Evolutionary conservation across 2,329 filamentous ascomycete species (phyloP).

Genomic region (Emmonsiellopsis sp.): DNA sequence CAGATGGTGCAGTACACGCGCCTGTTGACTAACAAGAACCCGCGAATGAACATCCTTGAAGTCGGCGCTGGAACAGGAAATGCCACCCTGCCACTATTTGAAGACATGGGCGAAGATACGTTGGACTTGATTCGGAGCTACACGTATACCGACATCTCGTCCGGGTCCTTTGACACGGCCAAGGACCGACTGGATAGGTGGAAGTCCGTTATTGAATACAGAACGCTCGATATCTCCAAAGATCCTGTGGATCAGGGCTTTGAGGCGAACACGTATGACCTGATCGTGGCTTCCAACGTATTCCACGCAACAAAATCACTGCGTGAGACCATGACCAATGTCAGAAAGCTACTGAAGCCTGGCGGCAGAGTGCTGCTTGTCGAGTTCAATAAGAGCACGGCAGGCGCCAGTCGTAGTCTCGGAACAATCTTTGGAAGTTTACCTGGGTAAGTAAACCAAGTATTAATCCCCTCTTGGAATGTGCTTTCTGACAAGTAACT

Average conservation of each 20-base stretch:
- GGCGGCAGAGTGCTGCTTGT: constrained; percentile 32
- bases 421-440: background rate
- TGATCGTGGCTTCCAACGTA: constrained; percentile 26
- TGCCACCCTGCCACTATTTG: constrained; percentile 5
- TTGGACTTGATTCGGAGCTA: constrained; percentile 21
- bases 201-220: constrained; percentile 17
- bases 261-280: constrained; percentile 18
- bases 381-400: constrained; percentile 21
- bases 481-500: background rate
- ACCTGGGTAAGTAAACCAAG: background rate
- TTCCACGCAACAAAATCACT: constrained; percentile 26
- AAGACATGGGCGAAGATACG: constrained; percentile 23
- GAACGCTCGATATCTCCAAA: constrained; percentile 20
- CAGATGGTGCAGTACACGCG: background rate
- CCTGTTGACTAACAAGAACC: constrained; percentile 6
- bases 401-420: background rate
- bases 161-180: constrained; percentile 30
- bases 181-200: constrained; percentile 16
- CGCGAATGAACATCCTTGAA: constrained; percentile 15
- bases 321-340: constrained; percentile 19
- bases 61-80: constrained; percentile 16
- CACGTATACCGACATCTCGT: constrained; percentile 35
- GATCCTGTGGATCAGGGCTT: constrained; percentile 24
- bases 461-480: background rate
- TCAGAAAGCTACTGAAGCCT: constrained; percentile 17